Base-by-base conservation (phyloP, 1,284 basidiomycete genomes). In the Schizophyllum amplum region DNA sequence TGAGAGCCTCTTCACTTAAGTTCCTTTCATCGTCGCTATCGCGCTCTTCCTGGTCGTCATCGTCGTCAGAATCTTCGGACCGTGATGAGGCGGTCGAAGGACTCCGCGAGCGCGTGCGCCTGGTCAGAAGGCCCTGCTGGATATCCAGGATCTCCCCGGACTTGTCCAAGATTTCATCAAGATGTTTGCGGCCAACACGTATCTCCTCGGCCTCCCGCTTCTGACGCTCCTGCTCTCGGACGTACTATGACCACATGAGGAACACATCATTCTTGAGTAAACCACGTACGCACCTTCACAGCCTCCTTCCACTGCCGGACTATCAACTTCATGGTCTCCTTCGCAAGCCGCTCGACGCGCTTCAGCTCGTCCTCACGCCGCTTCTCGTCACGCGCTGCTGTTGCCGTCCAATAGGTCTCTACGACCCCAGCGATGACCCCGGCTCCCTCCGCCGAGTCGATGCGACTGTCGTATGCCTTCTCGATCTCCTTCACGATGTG, bases 151-250 rank as follows among this genome's bases (percentile, higher is more conserved):
- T 84, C 55, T 89, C 86, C 0, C 91, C 91, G 48, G 93, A 96
- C 66, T 96, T 88, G 69, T 94, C 84, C 46, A 98, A 75, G 63
- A 98, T 93, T 2, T 87, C 91, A 68, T 94, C 90, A 24, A 98
- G 78, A 72, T 97, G 94, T 63, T 89, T 85, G 60, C 90, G 89
- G 0, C 77, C 75, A 3, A 71, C 68, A 57, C 69, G 69, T 23
- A 72, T 59, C 62, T 79, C 77, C 62, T 80, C 78, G 22, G 70
- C 76, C 60, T 76, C 76, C 4, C 68, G 73, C 57, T 75, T 73
- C 13, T 78, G 73, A 24, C 85, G 75, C 59, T 85, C 78, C 60
- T 86, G 79, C 53, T 90, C 86, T 5, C 89, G 82, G 17, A 95
- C 80, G 66, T 92, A 81, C 84, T 86, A 57, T 20, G 57, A 55